phyloP scores from a whole-genome alignment of 2,329 filamentous ascomycete genomes.

The Rutstroemia sp. region DNA sequence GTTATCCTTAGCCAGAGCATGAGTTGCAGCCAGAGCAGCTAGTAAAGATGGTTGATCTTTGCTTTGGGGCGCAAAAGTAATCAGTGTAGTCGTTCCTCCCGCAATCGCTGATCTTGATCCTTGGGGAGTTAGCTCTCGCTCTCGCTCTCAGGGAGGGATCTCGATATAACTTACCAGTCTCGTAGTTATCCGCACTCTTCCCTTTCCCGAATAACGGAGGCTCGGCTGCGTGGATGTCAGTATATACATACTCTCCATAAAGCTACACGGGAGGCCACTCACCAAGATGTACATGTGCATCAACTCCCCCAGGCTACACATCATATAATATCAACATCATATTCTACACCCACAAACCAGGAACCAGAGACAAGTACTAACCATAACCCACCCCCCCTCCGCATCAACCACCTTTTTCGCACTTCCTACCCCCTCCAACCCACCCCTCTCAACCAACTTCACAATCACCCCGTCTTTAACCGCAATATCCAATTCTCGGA shows the following conservation, averaged over 20 bases:
- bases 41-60: conserved; percentile 38
- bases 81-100: conserved; percentile 50
- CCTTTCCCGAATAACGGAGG: conserved; percentile 8
- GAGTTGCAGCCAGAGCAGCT: conserved; percentile 35
- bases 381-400: not conserved
- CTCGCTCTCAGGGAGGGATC: not conserved
- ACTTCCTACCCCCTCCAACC: not conserved
- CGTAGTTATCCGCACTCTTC: conserved; percentile 7
- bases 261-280: not conserved
- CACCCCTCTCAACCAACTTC: not conserved
- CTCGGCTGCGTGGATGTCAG: not conserved
- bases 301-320: not conserved
- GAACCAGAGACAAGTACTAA: not conserved
- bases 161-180: conserved; percentile 6
- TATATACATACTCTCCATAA: not conserved
- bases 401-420: not conserved
- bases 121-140: not conserved
- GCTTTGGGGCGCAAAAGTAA: conserved; percentile 47
- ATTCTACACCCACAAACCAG: not conserved
- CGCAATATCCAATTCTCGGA: not conserved
- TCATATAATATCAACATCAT: not conserved
- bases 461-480: not conserved
- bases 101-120: conserved; percentile 35
- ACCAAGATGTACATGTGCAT: not conserved
- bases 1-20: conserved; percentile 34